phyloP scores from a whole-genome alignment of 495 filamentous ascomycete species.

The Talaromyces adpressus region DNA sequence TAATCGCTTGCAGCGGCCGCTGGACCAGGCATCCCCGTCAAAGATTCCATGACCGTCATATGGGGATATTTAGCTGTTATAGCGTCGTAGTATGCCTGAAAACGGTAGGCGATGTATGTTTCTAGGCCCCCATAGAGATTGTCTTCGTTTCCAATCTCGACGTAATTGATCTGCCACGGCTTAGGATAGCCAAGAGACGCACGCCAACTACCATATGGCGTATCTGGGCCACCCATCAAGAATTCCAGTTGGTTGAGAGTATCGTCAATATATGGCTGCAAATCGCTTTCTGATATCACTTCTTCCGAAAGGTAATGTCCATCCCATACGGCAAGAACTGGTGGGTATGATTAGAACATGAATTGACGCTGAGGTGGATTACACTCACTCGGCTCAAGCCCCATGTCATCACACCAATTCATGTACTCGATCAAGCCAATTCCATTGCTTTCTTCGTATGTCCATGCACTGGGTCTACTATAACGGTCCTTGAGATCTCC shows the following conservation, averaged over 20 bases:
- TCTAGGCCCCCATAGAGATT: constrained; percentile 29
- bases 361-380: background rate
- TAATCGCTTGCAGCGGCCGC: constrained; percentile 26
- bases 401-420: constrained; percentile 3
- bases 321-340: constrained; percentile 50
- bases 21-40: background rate
- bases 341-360: constrained; percentile 6
- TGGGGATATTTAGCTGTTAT: constrained; percentile 42
- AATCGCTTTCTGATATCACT: constrained; percentile 26
- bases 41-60: constrained; percentile 19
- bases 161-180: constrained; percentile 39
- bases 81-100: constrained; percentile 37
- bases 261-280: constrained; percentile 40
- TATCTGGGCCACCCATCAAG: constrained; percentile 9
- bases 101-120: constrained; percentile 32
- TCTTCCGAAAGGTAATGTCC: constrained; percentile 54
- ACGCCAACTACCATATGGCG: constrained; percentile 35
- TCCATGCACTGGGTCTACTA: constrained; percentile 54
- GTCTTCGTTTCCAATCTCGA: constrained; percentile 54
- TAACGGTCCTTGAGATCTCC: constrained; percentile 56
- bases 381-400: background rate
- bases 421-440: constrained; percentile 31
- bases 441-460: constrained; percentile 54
- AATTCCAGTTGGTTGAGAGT: constrained; percentile 60
- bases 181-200: constrained; percentile 38